Base-by-base conservation (phyloP, 106 monocot species). In the Dioscorea dumetorum region DNA sequence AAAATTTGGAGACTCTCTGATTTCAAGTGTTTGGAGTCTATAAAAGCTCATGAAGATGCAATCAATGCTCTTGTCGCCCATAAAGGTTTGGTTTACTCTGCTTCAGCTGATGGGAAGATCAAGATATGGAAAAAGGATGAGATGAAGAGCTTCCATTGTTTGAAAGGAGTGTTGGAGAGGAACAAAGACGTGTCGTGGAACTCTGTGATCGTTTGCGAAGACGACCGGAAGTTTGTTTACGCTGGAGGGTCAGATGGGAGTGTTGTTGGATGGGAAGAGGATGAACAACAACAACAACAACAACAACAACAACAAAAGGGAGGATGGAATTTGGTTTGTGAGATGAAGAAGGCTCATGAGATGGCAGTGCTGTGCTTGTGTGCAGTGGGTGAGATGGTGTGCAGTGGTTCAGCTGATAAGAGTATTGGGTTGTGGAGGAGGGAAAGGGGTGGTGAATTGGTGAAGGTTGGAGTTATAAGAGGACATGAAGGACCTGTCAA, bases 401-500 rank as follows among this genome's bases (percentile, higher is more conserved):
- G 72, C 60, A 86, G 78, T 24, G 94, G 86, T 0, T 94, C 90
- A 13, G 90, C 86, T 7, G 89, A 94, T 21, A 77, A 33, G 68
- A 88, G 68, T 69, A 78, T 93, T 19, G 76, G 76, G 6, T 67
- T 93, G 34, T 86, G 94, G 90, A 79, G 63, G 57, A 74, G 84
- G 59, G 58, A 35, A 12, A 50, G 33, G 1, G 60, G 57, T 21
- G 88, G 83, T 31, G 76, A 51, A 41, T 65, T 85, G 22, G 0
- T 49, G 13, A 83, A 63, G 72, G 18, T 78, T 3, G 73, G 80
- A 24, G 67, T 73, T 16, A 54, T 93, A 8, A 68, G 72, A 48
- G 83, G 81, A 13, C 88, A 89, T 68, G 88, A 84, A 54, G 93
- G 79, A 2, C 85, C 88, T 3, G 88, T 92, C 23, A 92, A 85